A percentile compares a stretch with the other conserved stretches of the same genome.
Evolutionary conservation across 2,329 filamentous ascomycete genomes (phyloP).

Genomic region (Neodidymelliopsis sp.): DNA sequence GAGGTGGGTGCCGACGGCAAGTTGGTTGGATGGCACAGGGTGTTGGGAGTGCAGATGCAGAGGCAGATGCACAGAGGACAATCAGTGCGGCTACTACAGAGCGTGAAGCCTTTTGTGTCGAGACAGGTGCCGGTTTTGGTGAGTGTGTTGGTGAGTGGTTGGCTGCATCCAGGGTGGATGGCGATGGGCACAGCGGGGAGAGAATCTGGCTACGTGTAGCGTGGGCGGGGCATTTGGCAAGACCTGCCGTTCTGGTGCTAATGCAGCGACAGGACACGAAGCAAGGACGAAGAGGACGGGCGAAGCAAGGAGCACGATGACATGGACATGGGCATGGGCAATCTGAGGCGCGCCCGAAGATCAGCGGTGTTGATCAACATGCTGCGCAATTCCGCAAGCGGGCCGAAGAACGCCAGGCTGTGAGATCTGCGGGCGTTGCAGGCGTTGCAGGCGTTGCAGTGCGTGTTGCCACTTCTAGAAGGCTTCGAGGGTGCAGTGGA

Average conservation of each 20-base stretch:
- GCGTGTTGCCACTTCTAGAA: conserved; percentile 14
- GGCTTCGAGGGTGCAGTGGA: conserved; percentile 15
- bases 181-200: conserved; percentile 3
- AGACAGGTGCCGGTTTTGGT: conserved; percentile 3
- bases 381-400: conserved; percentile 16
- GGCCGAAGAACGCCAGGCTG: conserved; percentile 9
- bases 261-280: conserved; percentile 4
- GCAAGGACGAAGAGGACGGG: conserved; percentile 4
- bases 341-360: conserved; percentile 9
- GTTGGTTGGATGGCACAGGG: neutral
- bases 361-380: conserved; percentile 12
- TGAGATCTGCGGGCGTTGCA: conserved; percentile 8
- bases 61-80: too few species aligned
- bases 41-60: too few species aligned
- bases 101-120: neutral
- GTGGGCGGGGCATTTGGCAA: conserved; percentile 19
- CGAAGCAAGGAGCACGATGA: conserved; percentile 14
- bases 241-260: conserved; percentile 25
- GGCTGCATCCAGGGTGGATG: conserved; percentile 4
- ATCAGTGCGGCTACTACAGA: conserved; percentile 6
- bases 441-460: neutral
- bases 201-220: conserved; percentile 29
- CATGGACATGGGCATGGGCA: too few species aligned
- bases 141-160: neutral
- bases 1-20: conserved; percentile 15